Percentiles rank a stretch among this genome's conserved stretches.
These are phyloP conservation scores for Vaccinium darrowii DNA, from an alignment of 148 eudicot genomes.

Conservation along the genomic window DNA sequence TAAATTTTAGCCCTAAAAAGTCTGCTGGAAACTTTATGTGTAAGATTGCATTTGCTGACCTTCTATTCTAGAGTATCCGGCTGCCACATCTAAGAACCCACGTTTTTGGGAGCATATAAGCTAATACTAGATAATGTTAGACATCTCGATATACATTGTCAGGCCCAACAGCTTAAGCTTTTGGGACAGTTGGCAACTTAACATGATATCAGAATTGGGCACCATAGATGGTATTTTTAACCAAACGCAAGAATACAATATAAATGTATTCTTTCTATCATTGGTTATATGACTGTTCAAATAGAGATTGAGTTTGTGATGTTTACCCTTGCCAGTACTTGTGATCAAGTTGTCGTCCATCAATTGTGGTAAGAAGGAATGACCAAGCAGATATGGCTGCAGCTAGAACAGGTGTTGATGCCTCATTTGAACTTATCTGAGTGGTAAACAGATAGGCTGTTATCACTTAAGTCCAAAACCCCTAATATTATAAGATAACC, in stretches of 20 bases:
- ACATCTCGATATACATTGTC: too few relatives aligned
- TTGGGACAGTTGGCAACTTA: too few relatives aligned
- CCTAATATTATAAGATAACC: neutral
- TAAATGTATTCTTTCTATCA: neutral
- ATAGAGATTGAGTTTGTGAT: neutral
- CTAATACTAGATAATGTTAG: too few relatives aligned
- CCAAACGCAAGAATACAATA: neutral
- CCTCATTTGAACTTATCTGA: neutral
- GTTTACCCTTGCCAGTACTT: conserved; percentile 6
- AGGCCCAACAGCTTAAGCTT: too few relatives aligned
- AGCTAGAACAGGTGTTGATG: neutral
- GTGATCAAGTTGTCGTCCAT: neutral
- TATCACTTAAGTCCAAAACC: neutral
- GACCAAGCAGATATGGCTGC: conserved; percentile 15
- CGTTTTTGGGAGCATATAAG: too few relatives aligned
- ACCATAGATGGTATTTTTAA: neutral
- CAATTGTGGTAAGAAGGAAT: neutral
- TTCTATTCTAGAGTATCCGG: too few relatives aligned
- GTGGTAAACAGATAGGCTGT: neutral
- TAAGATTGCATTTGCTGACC: too few relatives aligned
- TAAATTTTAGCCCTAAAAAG: too few relatives aligned
- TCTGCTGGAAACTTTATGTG: too few relatives aligned
- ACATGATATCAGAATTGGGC: too few relatives aligned
- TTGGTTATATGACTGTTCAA: neutral
- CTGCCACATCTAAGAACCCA: too few relatives aligned